Evolutionary conservation across 768 basidiomycete genomes (phyloP).

Genomic region (Mycena epipterygia): DNA sequence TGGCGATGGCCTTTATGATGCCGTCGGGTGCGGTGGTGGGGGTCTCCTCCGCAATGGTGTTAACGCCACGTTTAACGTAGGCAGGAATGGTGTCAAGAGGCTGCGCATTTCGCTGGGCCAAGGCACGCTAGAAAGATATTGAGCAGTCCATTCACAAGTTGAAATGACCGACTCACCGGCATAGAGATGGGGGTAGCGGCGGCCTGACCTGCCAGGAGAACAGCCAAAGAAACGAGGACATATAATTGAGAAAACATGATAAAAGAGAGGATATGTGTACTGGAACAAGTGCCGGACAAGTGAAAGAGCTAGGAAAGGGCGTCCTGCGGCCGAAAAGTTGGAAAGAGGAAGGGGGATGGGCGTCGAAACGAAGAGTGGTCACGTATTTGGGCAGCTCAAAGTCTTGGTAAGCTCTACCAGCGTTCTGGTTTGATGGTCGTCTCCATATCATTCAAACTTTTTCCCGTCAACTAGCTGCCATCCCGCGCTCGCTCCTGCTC

Average conservation of each 20-base stretch:
- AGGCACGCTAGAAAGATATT: conserved; percentile 32
- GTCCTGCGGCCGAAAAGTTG: conserved; percentile 39
- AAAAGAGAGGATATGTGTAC: conserved; percentile 40
- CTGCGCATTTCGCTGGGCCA: conserved; percentile 46
- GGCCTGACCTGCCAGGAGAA: conserved; percentile 60
- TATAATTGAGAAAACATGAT: conserved; percentile 62
- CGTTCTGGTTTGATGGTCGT: no score
- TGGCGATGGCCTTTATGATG: neutral
- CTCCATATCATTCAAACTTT: conserved; percentile 17
- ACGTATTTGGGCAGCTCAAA: neutral
- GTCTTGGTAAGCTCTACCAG: neutral
- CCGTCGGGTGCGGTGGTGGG: neutral
- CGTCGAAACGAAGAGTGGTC: neutral
- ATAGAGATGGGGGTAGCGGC: conserved; percentile 60
- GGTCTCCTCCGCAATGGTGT: conserved; percentile 24
- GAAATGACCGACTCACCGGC: conserved; percentile 48
- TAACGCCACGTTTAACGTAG: conserved; percentile 52
- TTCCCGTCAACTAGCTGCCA: conserved; percentile 54
- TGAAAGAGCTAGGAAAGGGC: conserved; percentile 38
- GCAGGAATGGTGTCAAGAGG: conserved; percentile 58
- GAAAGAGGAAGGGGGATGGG: conserved; percentile 35
- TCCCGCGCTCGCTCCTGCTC: no score
- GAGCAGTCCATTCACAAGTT: neutral
- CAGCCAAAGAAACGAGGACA: conserved; percentile 55
- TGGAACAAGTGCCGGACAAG: conserved; percentile 31